Base-by-base conservation (phyloP, 192 early-diverging fungal genomes). In the Coemansia sp. region DNA sequence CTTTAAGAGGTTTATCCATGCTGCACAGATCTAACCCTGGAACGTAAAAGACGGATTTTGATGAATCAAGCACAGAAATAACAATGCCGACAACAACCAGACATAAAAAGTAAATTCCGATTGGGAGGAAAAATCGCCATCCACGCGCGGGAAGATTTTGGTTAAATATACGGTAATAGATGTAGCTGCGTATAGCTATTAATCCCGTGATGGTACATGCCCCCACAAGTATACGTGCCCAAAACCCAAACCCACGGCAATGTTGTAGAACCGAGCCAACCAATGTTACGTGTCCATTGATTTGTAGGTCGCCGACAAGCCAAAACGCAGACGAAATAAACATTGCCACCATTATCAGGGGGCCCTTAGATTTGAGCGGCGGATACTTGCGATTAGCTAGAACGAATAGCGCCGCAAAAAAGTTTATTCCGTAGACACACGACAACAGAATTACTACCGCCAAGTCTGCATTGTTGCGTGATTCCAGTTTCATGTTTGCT, bases 321-420 rank as follows among this genome's bases (percentile, higher is more conserved):
- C 78, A 81, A 18, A 79, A 55, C 1, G 21, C 61, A 2, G 61
- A 69, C 8, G 31, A 45, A 8, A 58, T 26, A 15, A 63, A 67
- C 16, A 65, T 13, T 25, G 49, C 56, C 39, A 62, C 43, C 78
- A 81, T 69, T 8, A 75, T 21, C 1, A 56, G 3, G 1, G 73
- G 72, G 46, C 67, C 58, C 16, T 81, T 81, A 16, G 72, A 63
- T 31, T 63, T 66, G 25, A 81, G 52, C 15, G 78, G 78, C 53
- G 78, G 68, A 31, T 81, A 81, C 28, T 67, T 64, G 40, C 72
- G 69, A 57, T 81, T 72, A 4, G 3, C 26, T n/a, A 81, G 51
- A 18, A 75, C 30, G 23, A 63, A 68, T 2, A 69, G 6, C 23
- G 66, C 69, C 2, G 70, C 78, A 3, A 70, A 0, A 2, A 72